Conservation (phyloP, 139 green algal species). For the Micractinium sp. region DNA sequence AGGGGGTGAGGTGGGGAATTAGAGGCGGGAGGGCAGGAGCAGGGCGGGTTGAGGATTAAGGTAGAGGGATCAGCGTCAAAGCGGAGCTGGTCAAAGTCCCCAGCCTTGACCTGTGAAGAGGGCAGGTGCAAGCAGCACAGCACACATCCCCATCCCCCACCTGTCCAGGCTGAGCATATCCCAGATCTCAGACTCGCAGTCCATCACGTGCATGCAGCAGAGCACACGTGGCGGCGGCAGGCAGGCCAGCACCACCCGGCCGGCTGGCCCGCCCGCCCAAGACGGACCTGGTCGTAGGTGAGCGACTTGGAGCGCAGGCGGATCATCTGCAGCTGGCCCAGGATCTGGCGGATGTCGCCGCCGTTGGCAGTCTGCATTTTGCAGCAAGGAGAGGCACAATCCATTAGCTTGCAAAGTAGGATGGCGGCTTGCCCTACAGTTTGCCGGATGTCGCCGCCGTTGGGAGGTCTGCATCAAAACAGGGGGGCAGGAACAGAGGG, state of each 20-base stretch:
- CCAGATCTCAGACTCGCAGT: too few relatives aligned
- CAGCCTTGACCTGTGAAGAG: background rate
- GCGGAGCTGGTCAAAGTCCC: too few relatives aligned
- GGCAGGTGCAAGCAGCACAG: background rate
- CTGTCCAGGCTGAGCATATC: too few relatives aligned
- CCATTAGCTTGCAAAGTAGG: too few relatives aligned
- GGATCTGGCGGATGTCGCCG: conserved; percentile 90
- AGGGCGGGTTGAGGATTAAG: background rate
- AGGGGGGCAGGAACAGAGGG: background rate
- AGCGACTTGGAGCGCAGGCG: conserved; percentile 69
- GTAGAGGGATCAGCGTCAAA: background rate
- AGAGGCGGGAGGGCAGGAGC: too few relatives aligned
- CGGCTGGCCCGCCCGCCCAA: too few relatives aligned
- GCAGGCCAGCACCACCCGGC: background rate
- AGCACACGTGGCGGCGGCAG: background rate
- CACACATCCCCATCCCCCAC: too few relatives aligned
- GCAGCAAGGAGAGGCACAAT: background rate
- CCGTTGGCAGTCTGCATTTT: conserved; percentile 69
- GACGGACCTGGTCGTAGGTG: conserved; percentile 82
- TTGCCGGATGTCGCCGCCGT: too few relatives aligned
- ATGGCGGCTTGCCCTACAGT: too few relatives aligned
- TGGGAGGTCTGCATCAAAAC: too few relatives aligned
- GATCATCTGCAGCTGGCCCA: conserved; percentile 95
- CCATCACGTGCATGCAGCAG: too few relatives aligned
- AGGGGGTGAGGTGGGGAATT: background rate